Evolutionary conservation across 2,329 filamentous ascomycete genomes (phyloP), one percentile per base, ranked within the genome.

Genomic region (Dactylellina leptospora): DNA sequence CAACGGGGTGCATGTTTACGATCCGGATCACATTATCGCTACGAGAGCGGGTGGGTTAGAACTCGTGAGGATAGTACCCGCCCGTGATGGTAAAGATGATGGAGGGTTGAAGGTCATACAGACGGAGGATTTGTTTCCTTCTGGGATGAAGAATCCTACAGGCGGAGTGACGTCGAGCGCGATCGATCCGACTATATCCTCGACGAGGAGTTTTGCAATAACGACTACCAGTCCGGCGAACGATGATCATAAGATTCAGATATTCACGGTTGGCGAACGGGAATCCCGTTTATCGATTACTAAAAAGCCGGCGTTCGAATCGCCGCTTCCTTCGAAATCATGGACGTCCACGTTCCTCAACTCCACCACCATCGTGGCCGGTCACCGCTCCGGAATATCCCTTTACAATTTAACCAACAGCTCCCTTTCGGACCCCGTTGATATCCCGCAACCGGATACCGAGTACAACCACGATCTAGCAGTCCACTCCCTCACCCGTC

Each of bases 331-430:
- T 0, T 59, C 59, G 3, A 72, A 72, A 16, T 36, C 68, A 8
- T 72, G 58, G 44, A 53, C 53, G 1, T 64, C 68, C 16, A 55
- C 59, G 4, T 72, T 72, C 27, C 53, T 72, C 20, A 54, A 44
- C 4, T n/a, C 47, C 11, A 55, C 27, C 9, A 59, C 22, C 6
- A 40, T 72, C 16, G 59, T 47, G 1, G 47, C 47, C 8, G 68
- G 68, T 16, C 68, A 72, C 23, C 59, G 68, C 16, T 30, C 51
- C 2, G 68, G 68, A 3, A 2, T 72, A 10, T 54, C 68, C 1
- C 38, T 72, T 16, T 56, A 72, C 54, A n/a, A 47, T 1, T 23
- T 60, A 2, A 36, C 53, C 3, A 22, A 42, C 8, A 33, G 58
- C 45, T 20, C 18, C 1, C n/a, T 60, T 1, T 48, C 53, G 1